Percentiles rank a stretch among this genome's conserved stretches.
phyloP scores from a whole-genome alignment of 768 basidiomycete species.

The Lyophyllum semitale region DNA sequence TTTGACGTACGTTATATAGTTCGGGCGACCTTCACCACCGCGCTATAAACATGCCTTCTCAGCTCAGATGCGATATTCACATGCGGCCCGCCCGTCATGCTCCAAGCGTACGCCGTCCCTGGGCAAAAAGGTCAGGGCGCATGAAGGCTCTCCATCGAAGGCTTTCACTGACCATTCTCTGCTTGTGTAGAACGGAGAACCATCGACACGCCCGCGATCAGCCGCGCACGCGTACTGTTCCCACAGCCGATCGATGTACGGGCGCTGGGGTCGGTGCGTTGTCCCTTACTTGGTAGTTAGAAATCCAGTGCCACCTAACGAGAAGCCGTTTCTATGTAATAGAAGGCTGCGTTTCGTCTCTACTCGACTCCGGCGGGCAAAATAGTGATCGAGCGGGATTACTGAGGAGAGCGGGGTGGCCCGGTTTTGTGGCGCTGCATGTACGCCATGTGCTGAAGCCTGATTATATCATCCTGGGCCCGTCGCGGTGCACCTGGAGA shows the following conservation, averaged over 20 bases:
- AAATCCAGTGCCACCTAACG: neutral
- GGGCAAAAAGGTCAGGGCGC: slow-evolving; percentile 2
- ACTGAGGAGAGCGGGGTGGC: neutral
- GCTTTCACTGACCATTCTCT: neutral
- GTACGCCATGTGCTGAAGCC: no score
- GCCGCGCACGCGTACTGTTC: neutral
- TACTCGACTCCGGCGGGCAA: slow-evolving; percentile 5
- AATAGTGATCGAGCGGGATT: slow-evolving; percentile 6
- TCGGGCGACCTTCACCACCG: no score
- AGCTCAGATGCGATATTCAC: slow-evolving; percentile 6
- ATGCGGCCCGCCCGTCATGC: slow-evolving; percentile 9
- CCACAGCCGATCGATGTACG: neutral
- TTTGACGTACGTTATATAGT: neutral
- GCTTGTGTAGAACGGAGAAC: neutral
- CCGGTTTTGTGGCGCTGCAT: no score
- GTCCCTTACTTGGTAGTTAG: neutral
- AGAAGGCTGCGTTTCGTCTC: slow-evolving; percentile 10
- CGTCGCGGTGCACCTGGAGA: no score
- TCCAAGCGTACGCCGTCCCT: slow-evolving; percentile 8
- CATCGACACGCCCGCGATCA: neutral
- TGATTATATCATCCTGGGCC: no score
- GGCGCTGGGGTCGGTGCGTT: neutral
- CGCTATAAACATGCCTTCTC: neutral
- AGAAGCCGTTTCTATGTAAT: neutral
- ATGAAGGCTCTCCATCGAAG: neutral